These are phyloP conservation scores for Nicotiana paniculata DNA, from an alignment of 257 asterid genomes.

Conservation along the genomic window DNA sequence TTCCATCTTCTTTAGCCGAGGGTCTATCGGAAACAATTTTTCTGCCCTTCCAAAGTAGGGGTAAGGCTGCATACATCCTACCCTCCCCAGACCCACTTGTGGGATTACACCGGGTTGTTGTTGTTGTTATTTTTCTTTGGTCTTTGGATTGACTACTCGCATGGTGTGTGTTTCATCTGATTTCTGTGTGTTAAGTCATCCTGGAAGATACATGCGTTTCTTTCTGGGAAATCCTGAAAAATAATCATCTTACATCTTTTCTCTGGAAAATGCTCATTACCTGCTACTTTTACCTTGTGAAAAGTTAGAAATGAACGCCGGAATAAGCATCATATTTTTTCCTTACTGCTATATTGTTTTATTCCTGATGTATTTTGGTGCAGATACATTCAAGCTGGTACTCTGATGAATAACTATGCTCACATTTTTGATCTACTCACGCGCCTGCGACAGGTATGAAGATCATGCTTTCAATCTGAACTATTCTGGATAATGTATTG, in stretches of 20 bases:
- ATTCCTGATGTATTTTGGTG: slow-evolving; percentile 10
- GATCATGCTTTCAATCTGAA: not conserved
- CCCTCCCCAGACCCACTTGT: too few species aligned
- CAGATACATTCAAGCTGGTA: slow-evolving; percentile 75
- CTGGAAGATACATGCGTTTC: not conserved
- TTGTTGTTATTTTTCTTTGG: not conserved
- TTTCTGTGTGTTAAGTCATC: not conserved
- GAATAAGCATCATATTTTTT: not conserved
- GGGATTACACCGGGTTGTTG: too few species aligned
- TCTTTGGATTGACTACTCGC: not conserved
- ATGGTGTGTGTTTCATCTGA: not conserved
- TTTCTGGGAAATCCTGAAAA: not conserved
- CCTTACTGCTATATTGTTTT: not conserved
- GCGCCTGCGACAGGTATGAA: slow-evolving; percentile 81
- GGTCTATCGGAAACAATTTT: too few species aligned
- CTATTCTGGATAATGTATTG: not conserved
- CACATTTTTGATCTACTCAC: slow-evolving; percentile 92
- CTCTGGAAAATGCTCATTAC: not conserved
- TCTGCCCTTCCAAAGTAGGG: too few species aligned
- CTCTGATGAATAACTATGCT: slow-evolving; percentile 81
- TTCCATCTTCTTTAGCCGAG: too few species aligned
- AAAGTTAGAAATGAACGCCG: not conserved
- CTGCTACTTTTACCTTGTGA: not conserved
- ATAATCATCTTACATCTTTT: not conserved
- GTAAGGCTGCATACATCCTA: too few species aligned